A percentile compares a stretch with the other conserved stretches of the same genome.
Conservation (phyloP, 495 filamentous ascomycete genomes). For the Talaromyces proteolyticus region DNA sequence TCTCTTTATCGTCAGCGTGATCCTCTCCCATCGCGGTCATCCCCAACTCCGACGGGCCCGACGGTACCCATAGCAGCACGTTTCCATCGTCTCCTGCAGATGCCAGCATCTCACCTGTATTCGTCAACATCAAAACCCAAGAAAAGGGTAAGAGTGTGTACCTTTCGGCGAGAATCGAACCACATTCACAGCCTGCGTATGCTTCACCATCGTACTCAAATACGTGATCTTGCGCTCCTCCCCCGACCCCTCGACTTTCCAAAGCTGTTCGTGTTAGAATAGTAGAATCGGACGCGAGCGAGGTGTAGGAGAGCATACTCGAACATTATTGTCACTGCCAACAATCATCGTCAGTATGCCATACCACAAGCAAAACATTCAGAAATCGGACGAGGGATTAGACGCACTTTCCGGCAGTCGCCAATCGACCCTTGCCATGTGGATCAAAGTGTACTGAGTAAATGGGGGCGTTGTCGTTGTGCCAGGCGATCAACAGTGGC, state of each 20-base stretch:
- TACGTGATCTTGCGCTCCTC: constrained; percentile 87
- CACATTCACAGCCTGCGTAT: constrained; percentile 97
- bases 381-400: not conserved
- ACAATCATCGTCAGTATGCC: no score
- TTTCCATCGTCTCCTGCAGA: constrained; percentile 97
- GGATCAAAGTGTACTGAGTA: constrained; percentile 96
- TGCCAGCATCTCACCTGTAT: constrained; percentile 79
- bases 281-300: constrained; percentile 7
- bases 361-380: no score
- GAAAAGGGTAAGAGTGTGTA: constrained; percentile 21
- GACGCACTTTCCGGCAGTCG: constrained; percentile 73
- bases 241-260: constrained; percentile 82
- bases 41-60: constrained; percentile 77
- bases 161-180: constrained; percentile 93
- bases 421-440: constrained; percentile 85
- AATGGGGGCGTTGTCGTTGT: constrained; percentile 88
- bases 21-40: constrained; percentile 72
- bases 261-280: constrained; percentile 55
- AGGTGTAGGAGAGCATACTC: constrained; percentile 51
- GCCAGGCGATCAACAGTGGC: constrained; percentile 91
- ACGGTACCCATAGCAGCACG: constrained; percentile 89
- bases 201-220: constrained; percentile 82
- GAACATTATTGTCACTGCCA: constrained; percentile 86
- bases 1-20: constrained; percentile 86
- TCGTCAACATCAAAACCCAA: constrained; percentile 16